phyloP scores from a whole-genome alignment of 495 filamentous ascomycete species.

The Cercophora samala region DNA sequence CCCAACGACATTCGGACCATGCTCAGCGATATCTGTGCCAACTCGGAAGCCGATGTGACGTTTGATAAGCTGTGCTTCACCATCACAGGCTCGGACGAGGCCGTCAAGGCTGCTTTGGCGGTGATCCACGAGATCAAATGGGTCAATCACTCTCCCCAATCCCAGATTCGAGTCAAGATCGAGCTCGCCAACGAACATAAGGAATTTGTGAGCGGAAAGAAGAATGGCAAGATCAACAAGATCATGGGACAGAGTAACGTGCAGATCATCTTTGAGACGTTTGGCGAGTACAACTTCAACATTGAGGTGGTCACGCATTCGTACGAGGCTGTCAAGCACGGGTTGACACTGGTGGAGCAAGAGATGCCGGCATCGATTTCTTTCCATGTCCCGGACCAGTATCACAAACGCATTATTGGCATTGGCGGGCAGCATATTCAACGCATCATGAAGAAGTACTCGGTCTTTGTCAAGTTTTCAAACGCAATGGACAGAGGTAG shows the following conservation, averaged over 20 bases:
- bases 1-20: constrained; percentile 77
- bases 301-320: constrained; percentile 91
- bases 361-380: constrained; percentile 99
- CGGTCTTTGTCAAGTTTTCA: constrained; percentile 98
- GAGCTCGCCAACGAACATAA: constrained; percentile 99
- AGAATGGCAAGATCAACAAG: constrained; percentile 99
- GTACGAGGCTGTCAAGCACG: constrained; percentile 89
- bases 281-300: constrained; percentile 99
- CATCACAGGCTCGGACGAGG: constrained; percentile 92
- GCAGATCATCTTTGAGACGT: constrained; percentile 97
- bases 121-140: constrained; percentile 91
- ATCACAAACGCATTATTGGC: constrained; percentile 98
- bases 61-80: constrained; percentile 93
- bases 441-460: constrained; percentile 99
- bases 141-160: constrained; percentile 70
- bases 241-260: constrained; percentile 99
- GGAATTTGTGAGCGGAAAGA: constrained; percentile 98
- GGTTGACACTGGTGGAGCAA: constrained; percentile 89
- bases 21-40: constrained; percentile 92
- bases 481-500: constrained; percentile 93
- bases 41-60: constrained; percentile 88
- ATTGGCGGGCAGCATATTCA: constrained; percentile 98
- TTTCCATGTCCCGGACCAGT: constrained; percentile 99
- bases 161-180: constrained; percentile 94
- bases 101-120: constrained; percentile 87